Evolutionary conservation across 1,284 basidiomycete genomes (phyloP), one percentile per base, ranked within the genome.

Genomic region (Cryptococcus depauperatus): DNA sequence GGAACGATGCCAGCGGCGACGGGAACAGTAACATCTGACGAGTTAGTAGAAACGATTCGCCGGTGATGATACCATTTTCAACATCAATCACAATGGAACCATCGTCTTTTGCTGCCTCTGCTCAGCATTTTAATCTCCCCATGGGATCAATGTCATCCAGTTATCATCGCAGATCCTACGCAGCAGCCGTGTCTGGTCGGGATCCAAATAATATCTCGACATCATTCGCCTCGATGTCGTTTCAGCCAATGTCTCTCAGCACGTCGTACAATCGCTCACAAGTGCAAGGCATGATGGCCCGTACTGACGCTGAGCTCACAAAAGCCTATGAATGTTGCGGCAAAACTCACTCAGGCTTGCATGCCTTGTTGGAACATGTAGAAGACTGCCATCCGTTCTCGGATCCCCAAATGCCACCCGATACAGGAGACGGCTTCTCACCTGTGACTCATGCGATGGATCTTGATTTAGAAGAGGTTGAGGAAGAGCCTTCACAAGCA

Each of bases 51-150:
- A 56, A 43, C 34, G 59, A 66, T 47, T 62, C 64, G 18, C 56
- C 63, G 1, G 55, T 49, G n/a, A 33, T 33, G 32, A 52, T 61
- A 21, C 56, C 57, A 11, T 67, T 66, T 47, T 58, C 58, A 4
- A 59, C 62, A 3, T 68, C 65, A 6, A 60, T 69, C 50, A 63
- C 52, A 40, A 69, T 69, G 67, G 67, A 62, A 27, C 47, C 54
- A 2, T 58, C 57, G 10, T 67, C 62, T 6, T 64, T 61, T 42
- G 58, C 55, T 35, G 51, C 62, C 21, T 61, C 55, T 5, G 51
- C 54, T 16, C 39, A 52, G 2, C 57, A 62, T 3, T 67, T 69
- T 50, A 52, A 54, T 28, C 56, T 69, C 16, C 46, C 46, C 19
- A 23, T 39, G 21, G 23, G 43, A 40, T 44, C 44, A 35, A 62